These are phyloP conservation scores for Phanerochaete sordida DNA, from an alignment of 768 basidiomycete genomes.

Conservation along the genomic window DNA sequence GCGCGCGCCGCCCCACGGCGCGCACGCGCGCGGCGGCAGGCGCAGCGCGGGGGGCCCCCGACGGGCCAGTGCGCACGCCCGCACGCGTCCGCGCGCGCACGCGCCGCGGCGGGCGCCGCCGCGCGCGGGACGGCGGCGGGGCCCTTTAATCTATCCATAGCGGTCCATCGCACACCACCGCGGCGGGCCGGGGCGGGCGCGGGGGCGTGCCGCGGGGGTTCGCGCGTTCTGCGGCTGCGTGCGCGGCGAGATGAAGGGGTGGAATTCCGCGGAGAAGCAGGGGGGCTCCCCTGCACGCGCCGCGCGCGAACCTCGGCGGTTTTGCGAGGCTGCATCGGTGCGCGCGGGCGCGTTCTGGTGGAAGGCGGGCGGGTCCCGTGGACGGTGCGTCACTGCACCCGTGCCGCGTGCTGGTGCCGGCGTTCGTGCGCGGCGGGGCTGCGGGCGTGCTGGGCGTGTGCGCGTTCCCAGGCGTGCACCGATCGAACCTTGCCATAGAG, in stretches of 20 bases:
- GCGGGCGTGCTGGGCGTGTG: too few relatives aligned
- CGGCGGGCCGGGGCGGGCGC: background rate
- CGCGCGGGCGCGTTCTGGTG: too few relatives aligned
- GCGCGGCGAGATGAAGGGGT: background rate
- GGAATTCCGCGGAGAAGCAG: background rate
- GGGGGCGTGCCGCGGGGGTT: too few relatives aligned
- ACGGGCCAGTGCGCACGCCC: background rate
- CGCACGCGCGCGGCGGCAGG: background rate
- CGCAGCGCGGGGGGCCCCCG: background rate
- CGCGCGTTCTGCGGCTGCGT: too few relatives aligned
- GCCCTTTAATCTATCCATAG: constrained; percentile 5
- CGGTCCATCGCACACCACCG: constrained; percentile 5
- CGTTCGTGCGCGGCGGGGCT: too few relatives aligned
- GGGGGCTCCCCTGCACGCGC: too few relatives aligned
- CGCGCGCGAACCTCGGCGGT: background rate
- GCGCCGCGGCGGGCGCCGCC: background rate
- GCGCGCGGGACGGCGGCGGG: background rate
- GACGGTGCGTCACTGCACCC: too few relatives aligned
- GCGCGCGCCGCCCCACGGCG: background rate
- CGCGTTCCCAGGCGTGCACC: too few relatives aligned
- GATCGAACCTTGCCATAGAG: constrained; percentile 1
- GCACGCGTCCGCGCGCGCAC: background rate
- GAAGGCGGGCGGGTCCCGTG: too few relatives aligned
- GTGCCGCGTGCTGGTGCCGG: too few relatives aligned
- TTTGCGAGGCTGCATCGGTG: too few relatives aligned